Evolutionary conservation across 495 filamentous ascomycete species (phyloP), one percentile per base, ranked within the genome.

Genomic region (Lichenothelia convexa): DNA sequence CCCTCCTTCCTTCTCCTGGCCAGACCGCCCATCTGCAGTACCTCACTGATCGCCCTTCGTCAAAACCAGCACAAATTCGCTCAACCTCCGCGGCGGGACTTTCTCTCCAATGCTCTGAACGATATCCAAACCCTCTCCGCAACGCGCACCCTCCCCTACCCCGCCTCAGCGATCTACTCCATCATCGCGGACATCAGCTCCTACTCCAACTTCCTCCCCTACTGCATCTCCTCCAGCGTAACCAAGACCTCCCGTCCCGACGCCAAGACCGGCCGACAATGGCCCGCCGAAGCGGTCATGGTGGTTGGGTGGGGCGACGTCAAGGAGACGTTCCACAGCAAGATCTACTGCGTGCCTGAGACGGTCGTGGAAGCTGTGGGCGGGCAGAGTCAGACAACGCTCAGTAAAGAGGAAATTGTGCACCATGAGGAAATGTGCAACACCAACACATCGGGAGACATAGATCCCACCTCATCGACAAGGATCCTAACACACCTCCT

Each of bases 171-270:
- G 0, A 70, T 97, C 45, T 94, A 83, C 75, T 59, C 60, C 39
- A 61, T 93, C 21, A 80, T 94, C 55, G 68, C 83, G 51, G 80
- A 92, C 52, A 73, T 93, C 43, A 64, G 77, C 54, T 69, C 67
- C 45, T 97, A 94, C 73, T 56, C 58, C 29, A 47, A 59, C 43
- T 95, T 91, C 71, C 70, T 93, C 21, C 87, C 87, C 6, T 91
- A 89, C 70, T 84, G 84, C 56, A 61, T 64, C 9, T 59, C 62
- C 5, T 81, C 78, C 1, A 64, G 56, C 21, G 79, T 93, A 2
- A 93, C 81, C n/a, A 45, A 46, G 22, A 54, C 45, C 40, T 67
- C 64, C 29, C 39, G 55, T 33, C 62, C 69, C 30, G 63, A 70
- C 38, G 51, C 61, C 0, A 12, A 32, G 16, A 45, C 50, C 40